Base-by-base conservation (phyloP, 148 eudicot genomes). In the Rhododendron kiyosumense region DNA sequence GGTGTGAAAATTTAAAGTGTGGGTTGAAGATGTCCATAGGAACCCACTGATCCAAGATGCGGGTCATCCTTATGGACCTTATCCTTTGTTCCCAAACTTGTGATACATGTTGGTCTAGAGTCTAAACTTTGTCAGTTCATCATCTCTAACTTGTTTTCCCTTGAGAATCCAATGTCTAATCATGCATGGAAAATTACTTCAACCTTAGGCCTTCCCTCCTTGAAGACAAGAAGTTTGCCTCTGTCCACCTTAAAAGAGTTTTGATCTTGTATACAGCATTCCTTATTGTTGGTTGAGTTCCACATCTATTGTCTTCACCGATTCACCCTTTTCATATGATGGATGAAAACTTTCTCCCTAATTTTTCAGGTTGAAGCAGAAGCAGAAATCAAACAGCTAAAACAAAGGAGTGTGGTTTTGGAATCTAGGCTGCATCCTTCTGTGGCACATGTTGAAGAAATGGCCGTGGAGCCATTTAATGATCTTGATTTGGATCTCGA, bases 301-400 rank as follows among this genome's bases (percentile, higher is more conserved):
- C 45, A 20, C 12, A 38, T 61, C 28, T 73, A 32, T 52, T 74
- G 54, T 17, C 1, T 81, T 59, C 81, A 75, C 49, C 54, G 24
- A 43, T 17, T 41, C 76, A 75, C 49, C 69, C 41, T 73, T 9
- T 59, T 32, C 48, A 12, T 85, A 17, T 48, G 77, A 79, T 67
- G 38, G 78, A 79, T 48, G 59, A 32, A 86, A 85, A 69, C 18
- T 28, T 67, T 80, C 67, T 34, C 30, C 74, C 82, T 89, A 85
- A 82, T 82, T 82, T 88, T 84, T 84, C 90, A 95, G 96, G 86
- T 78, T 67, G 85, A 82, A 61, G 88, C 90, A 52, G 90, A 91
- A 87, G 52, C 59, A 74, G 91, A 90, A 89, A 92, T 95, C 54
- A 81, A 83, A 59, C 85, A 84, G 63, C 89, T 92, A 52, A 90